A percentile compares a stretch with the other conserved stretches of the same genome.
Conservation (phyloP, 495 filamentous ascomycete genomes). For the Penicillium soppii region DNA sequence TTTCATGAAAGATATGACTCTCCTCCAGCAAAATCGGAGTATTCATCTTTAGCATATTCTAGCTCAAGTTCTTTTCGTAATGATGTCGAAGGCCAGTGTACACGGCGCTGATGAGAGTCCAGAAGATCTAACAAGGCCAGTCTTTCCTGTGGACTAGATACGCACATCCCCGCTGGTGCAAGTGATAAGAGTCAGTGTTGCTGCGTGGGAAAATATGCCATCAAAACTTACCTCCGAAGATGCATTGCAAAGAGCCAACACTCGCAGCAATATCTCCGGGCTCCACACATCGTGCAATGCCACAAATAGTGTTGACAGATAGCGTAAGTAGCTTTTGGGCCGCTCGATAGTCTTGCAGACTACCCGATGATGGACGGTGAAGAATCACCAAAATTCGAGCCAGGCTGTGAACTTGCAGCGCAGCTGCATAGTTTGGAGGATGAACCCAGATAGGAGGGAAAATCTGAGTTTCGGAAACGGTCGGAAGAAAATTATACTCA, state of each 20-base stretch:
- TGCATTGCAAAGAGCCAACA: conserved; percentile 21
- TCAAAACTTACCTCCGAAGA: conserved; percentile 26
- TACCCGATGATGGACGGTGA: conserved; percentile 27
- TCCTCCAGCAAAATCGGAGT: conserved; percentile 15
- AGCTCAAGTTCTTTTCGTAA: conserved; percentile 26
- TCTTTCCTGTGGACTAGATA: conserved; percentile 25
- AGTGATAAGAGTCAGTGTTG: not conserved
- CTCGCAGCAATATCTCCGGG: conserved; percentile 16
- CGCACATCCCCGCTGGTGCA: conserved; percentile 27
- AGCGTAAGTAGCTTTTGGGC: conserved; percentile 7
- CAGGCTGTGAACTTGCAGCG: conserved; percentile 29
- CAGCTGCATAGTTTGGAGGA: conserved; percentile 25
- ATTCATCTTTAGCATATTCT: conserved; percentile 26
- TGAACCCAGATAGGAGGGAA: conserved; percentile 35
- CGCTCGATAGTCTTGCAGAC: conserved; percentile 19
- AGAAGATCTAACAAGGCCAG: conserved; percentile 21
- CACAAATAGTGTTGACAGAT: conserved; percentile 13
- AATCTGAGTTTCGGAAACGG: conserved; percentile 3
- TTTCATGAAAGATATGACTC: not conserved
- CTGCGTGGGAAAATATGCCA: not conserved
- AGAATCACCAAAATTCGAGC: conserved; percentile 27
- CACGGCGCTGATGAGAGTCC: conserved; percentile 18
- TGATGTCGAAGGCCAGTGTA: conserved; percentile 25
- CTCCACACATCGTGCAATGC: conserved; percentile 1
- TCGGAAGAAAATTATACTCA: conserved; percentile 24